Evolutionary conservation across 169 alveolate species (phyloP), one percentile per base, ranked within the genome.

Genomic region (Eimeria necatrix): DNA sequence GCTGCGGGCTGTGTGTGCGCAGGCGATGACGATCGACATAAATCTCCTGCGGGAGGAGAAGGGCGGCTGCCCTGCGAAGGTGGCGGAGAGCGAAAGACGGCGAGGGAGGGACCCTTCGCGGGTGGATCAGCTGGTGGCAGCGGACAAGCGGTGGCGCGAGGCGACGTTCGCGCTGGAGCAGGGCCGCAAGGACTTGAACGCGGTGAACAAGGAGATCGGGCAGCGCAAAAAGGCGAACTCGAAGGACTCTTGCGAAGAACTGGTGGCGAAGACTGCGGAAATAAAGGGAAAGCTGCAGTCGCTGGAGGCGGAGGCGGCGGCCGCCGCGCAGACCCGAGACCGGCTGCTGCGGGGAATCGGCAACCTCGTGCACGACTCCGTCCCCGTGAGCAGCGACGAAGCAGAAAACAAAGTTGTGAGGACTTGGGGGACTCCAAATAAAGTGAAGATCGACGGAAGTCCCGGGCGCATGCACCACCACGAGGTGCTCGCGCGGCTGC

Each of bases 371-470:
- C 98, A 98, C 85, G 97, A 96, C 5, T 98, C 98, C 4, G 99
- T 99, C 46, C 99, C 99, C 4, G 98, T 97, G 9, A 97, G 99
- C 83, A 97, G 98, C 74, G 98, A 98, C 91, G 99, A 99, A 96
- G 99, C 97, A 14, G 97, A 99, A 91, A 99, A 99, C 94, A 24
- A 41, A 18, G 95, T 94, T 6, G 93, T 94, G 18, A 52, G 93
- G 53, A 76, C 91, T 4, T 94, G 96, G 96, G 94, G 94, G 5
- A 53, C 90, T 2, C 83, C 83, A 60, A 76, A 74, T 68, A 59
- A 68, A 68, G 53, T 91, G 59, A 22, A 32, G 73, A 46, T 94
- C 24, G 91, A 76, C n/a, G 91, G 89, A 14, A 80, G 86, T 1
- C 92, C 92, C 0, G 93, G 93, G 16, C 52, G 52, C 49, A 52